These are phyloP conservation scores for Xylariaceae sp. DNA, from an alignment of 2,329 filamentous ascomycete genomes.

Conservation along the genomic window DNA sequence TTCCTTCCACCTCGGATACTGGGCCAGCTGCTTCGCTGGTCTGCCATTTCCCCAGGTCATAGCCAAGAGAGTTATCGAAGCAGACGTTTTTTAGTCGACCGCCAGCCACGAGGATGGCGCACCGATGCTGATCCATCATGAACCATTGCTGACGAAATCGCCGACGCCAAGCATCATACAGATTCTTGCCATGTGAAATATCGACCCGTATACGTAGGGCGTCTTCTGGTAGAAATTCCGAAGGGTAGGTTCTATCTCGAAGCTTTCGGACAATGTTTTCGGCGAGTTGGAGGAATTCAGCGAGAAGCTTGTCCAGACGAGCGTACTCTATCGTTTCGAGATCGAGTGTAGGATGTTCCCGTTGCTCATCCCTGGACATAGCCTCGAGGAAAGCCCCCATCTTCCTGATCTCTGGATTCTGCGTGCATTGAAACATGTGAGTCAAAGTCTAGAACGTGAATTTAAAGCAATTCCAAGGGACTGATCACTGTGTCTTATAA, in stretches of 20 bases:
- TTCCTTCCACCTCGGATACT: slow-evolving; percentile 40
- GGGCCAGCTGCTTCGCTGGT: slow-evolving; percentile 31
- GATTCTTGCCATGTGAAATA: slow-evolving; percentile 35
- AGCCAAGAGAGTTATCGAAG: slow-evolving; percentile 34
- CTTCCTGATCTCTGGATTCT: slow-evolving; percentile 29
- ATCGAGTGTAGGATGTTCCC: slow-evolving; percentile 33
- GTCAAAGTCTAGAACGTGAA: too few species aligned
- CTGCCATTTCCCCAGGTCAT: slow-evolving; percentile 37
- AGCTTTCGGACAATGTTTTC: slow-evolving; percentile 24
- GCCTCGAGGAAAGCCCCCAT: slow-evolving; percentile 40
- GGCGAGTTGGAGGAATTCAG: slow-evolving; percentile 40
- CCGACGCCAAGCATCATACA: slow-evolving; percentile 43
- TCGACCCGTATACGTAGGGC: slow-evolving; percentile 34
- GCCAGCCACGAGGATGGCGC: slow-evolving; percentile 32
- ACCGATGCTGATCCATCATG: slow-evolving; percentile 45
- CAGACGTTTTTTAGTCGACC: slow-evolving; percentile 42
- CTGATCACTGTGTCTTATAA: too few species aligned
- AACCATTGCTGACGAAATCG: slow-evolving; percentile 46
- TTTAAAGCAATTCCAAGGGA: too few species aligned
- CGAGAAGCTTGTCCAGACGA: slow-evolving; percentile 37
- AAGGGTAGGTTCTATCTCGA: slow-evolving; percentile 29
- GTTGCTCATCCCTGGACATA: slow-evolving; percentile 38
- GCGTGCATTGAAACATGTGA: too few species aligned
- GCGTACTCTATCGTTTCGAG: slow-evolving; percentile 39
- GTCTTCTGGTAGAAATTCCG: slow-evolving; percentile 27